Evolutionary conservation across 208 protist species (phyloP), one percentile per base, ranked within the genome.

Genomic region (Crithidia expoeki): DNA sequence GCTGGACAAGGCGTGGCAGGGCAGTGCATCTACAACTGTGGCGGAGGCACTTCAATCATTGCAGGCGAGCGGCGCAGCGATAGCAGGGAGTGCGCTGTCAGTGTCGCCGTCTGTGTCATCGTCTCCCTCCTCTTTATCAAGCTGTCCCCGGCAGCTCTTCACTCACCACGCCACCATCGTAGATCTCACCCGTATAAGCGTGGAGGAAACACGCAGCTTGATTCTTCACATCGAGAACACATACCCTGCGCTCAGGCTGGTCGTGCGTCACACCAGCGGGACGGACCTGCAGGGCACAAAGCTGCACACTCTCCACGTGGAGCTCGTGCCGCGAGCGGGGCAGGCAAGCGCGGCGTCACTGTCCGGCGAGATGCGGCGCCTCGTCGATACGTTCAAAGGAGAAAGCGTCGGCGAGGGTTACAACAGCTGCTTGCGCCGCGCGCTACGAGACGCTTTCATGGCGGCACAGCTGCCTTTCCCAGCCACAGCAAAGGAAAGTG

Each of bases 261-360:
- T 68, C 19, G 34, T 91, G 61, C 72, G 72, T 27, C 88, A 96
- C 75, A 88, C 85, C 2, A 76, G 78, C 40, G 88, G 80, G 0
- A 50, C 55, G 19, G 88, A 96, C 70, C 68, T 93, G 42, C 77
- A 90, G 33, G 82, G 80, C 17, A 71, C 49, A 2, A 52, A 76
- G n/a, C 87, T 87, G 42, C 88, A 94, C 57, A 85, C 86, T 27
- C 59, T 92, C 38, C 76, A 74, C 12, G 76, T 92, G 4, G 68
- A 66, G 2, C 68, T 96, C 6, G 38, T 42, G 21, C 64, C 72
- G 5, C 68, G 69, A 9, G 44, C 27, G 51, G 62, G 33, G 27
- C 30, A 42, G 12, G 40, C 27, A 21, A n/a, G 7, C 14, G 28
- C 52, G 17, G 4, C 27, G n/a, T 51, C 12, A 11, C 64, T 53